Evolutionary conservation across 2,329 filamentous ascomycete species (phyloP).

Genomic region (Beauveria australis): DNA sequence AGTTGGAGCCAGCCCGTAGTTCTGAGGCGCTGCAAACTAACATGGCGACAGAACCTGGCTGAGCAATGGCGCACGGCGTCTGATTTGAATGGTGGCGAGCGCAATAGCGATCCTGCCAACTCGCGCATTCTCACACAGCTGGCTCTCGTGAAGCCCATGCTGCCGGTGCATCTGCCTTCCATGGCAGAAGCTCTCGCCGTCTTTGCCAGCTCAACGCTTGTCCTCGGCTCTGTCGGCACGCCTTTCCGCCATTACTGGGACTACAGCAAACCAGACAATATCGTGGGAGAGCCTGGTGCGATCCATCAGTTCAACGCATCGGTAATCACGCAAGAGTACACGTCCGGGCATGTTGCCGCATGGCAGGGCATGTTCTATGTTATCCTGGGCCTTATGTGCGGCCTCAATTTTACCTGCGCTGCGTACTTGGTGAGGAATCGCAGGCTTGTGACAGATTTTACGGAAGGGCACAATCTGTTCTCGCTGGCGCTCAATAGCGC

Average conservation of each 20-base stretch:
- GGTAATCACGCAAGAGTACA: conserved; percentile 59
- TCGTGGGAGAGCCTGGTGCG: conserved; percentile 34
- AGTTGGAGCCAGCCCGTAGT: not conserved
- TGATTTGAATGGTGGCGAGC: conserved; percentile 47
- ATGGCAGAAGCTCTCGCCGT: conserved; percentile 69
- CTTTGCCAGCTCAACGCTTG: conserved; percentile 56
- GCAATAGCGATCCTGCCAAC: conserved; percentile 49
- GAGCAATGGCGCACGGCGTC: conserved; percentile 46
- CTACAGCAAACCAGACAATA: conserved; percentile 24
- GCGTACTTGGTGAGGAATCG: conserved; percentile 47
- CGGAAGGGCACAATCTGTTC: conserved; percentile 69
- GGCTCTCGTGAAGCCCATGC: conserved; percentile 30
- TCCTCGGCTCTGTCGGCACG: conserved; percentile 49
- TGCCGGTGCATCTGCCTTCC: conserved; percentile 51
- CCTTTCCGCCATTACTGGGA: conserved; percentile 54
- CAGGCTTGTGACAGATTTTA: conserved; percentile 68
- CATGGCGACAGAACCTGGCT: conserved; percentile 32
- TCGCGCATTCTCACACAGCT: conserved; percentile 48
- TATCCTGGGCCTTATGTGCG: conserved; percentile 56
- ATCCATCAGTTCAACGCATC: conserved; percentile 56
- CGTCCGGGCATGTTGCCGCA: conserved; percentile 50
- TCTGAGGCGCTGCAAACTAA: not conserved
- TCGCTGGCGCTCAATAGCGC: conserved; percentile 57
- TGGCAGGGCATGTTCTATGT: conserved; percentile 63
- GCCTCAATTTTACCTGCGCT: conserved; percentile 59